Evolutionary conservation across 352 stramenopile genomes (phyloP), one percentile per base, ranked within the genome.

Genomic region (Globisporangium acanthophoron): DNA sequence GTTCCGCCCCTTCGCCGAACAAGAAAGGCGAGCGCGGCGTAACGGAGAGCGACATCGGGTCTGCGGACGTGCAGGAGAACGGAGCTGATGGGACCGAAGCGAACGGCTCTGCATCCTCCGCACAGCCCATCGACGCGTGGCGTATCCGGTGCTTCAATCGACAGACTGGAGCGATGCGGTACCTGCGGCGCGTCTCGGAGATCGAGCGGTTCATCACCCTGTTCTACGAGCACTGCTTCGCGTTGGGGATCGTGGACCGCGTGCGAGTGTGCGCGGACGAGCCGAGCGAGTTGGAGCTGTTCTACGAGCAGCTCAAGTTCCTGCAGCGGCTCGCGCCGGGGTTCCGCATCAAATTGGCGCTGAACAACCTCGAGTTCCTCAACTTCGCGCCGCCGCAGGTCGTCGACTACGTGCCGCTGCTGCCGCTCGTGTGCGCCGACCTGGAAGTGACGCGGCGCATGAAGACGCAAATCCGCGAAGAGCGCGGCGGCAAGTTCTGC

Each of bases 321-420:
- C 60, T 92, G 44, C 62, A 83, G 54, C 78, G 73, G 6, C 58
- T 86, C 20, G 82, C 82, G 13, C 82, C 82, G 0, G 71, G 70
- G 33, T 88, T 92, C 66, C 67, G 74, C 33, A 68, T 90, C 59
- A 92, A 92, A 67, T 53, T 92, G 18, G 82, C 82, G 5, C 72
- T 92, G 29, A 90, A 92, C 47, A 76, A 88, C 49, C 64, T 86
- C 9, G 82, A 87, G 43, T 92, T 92, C 45, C 70, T 92, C 41
- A 65, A 67, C 43, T 85, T 81, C 35, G 65, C 78, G 29, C 80
- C 80, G 27, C 67, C 74, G 29, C 76, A 90, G 58, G 77, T 92
- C 29, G 71, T 87, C 9, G 82, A 90, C 59, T 80, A 82, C 40
- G 82, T 92, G 49, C 82, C 82, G 21, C 67, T 90, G 21, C 57